phyloP scores from a whole-genome alignment of 1,139 yeast genomes.

The Scheffersomyces quercinus region DNA sequence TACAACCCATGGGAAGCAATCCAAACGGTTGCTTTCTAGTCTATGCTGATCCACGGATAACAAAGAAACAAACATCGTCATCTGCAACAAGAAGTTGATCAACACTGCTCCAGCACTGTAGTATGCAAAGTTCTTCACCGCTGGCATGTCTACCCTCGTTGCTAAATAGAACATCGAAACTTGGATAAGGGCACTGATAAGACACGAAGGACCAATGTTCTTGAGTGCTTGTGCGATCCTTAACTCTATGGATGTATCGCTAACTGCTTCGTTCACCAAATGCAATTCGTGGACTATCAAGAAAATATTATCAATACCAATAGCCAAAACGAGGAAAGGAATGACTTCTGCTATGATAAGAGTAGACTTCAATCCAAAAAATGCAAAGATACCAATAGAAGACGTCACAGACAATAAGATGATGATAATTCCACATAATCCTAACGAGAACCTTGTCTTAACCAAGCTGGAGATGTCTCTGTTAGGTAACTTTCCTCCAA shows the following conservation, averaged over 20 bases:
- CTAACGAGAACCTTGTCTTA: slow-evolving; percentile 70
- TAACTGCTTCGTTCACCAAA: slow-evolving; percentile 46
- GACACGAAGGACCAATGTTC: slow-evolving; percentile 83
- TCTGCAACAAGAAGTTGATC: slow-evolving; percentile 73
- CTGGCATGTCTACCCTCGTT: slow-evolving; percentile 87
- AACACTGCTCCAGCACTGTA: slow-evolving; percentile 87
- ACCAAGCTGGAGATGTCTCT: slow-evolving; percentile 36
- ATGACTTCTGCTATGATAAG: slow-evolving; percentile 94
- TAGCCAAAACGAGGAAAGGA: slow-evolving; percentile 90
- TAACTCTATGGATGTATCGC: slow-evolving; percentile 42
- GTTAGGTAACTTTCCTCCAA: slow-evolving; percentile 56
- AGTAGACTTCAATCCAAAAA: slow-evolving; percentile 78
- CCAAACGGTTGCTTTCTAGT: slow-evolving; percentile 58
- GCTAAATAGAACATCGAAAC: slow-evolving; percentile 78
- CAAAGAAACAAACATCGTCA: slow-evolving; percentile 78
- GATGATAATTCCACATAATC: slow-evolving; percentile 77
- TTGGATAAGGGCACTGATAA: slow-evolving; percentile 76
- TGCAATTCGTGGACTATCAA: slow-evolving; percentile 79
- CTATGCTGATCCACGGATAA: slow-evolving; percentile 68
- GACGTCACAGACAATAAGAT: slow-evolving; percentile 78
- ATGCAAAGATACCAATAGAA: slow-evolving; percentile 79
- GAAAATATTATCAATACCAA: slow-evolving; percentile 93
- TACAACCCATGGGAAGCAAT: slow-evolving; percentile 55
- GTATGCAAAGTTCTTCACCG: slow-evolving; percentile 87
- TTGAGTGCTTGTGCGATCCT: slow-evolving; percentile 66